Conservation (phyloP, 2,329 filamentous ascomycete species). For the Talaromyces sp. region DNA sequence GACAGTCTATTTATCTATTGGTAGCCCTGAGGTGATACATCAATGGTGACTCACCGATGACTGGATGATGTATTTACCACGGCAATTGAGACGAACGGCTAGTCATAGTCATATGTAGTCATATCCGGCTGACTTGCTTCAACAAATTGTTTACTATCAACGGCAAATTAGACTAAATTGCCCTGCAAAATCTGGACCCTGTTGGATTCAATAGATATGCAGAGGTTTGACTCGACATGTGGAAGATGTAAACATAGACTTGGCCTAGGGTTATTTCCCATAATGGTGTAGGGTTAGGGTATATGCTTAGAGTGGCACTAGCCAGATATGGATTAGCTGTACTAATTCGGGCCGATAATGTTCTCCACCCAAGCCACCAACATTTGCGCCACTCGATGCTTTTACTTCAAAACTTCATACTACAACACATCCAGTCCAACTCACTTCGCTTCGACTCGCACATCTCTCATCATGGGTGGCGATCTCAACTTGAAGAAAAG, state of each 20-base stretch:
- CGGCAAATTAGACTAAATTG: not conserved
- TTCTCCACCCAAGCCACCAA: constrained; percentile 2
- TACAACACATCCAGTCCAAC: not conserved
- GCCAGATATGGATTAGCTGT: not conserved
- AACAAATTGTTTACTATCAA: not conserved
- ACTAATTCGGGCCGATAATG: not conserved
- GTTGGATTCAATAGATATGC: not conserved
- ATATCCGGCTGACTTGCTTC: not conserved
- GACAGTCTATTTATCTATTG: too few species aligned
- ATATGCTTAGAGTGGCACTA: not conserved
- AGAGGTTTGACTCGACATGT: not conserved
- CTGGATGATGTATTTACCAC: too few species aligned
- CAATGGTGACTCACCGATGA: too few species aligned
- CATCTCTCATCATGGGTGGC: constrained; percentile 70
- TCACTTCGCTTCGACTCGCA: not conserved
- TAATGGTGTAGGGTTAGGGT: not conserved
- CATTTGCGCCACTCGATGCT: constrained; percentile 1
- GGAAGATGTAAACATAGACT: not conserved
- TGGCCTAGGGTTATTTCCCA: not conserved
- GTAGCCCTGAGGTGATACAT: too few species aligned
- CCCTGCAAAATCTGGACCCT: not conserved
- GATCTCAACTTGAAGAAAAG: constrained; percentile 72
- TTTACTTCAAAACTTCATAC: not conserved
- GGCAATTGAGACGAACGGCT: too few species aligned
- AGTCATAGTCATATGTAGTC: not conserved